Evolutionary conservation across 202 grass and related monocot species (phyloP).

Genomic region (Setaria viridis): DNA sequence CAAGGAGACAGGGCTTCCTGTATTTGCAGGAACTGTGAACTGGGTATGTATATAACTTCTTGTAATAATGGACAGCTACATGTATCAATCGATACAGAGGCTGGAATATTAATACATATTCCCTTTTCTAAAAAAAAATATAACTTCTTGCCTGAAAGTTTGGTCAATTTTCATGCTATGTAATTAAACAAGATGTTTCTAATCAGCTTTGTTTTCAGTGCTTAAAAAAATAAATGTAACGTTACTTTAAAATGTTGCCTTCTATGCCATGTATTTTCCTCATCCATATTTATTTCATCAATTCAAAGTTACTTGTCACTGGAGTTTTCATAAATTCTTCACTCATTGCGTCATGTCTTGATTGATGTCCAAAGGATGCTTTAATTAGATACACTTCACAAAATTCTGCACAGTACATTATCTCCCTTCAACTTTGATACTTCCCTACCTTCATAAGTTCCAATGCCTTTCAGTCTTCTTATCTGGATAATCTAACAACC

Average conservation of each 20-base stretch:
- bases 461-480: constrained; percentile 6
- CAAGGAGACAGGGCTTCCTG: constrained; percentile 82
- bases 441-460: background rate
- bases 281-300: constrained; percentile 1
- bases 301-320: constrained; percentile 1
- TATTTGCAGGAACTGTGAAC: constrained; percentile 97
- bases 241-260: background rate
- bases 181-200: constrained; percentile 1
- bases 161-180: background rate
- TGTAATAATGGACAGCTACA: background rate
- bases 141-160: constrained; percentile 23
- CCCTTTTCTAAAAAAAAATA: background rate
- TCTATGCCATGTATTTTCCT: background rate
- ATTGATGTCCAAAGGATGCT: background rate
- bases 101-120: too few relatives aligned
- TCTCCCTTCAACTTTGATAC: constrained; percentile 4
- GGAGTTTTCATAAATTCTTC: constrained; percentile 11
- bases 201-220: background rate
- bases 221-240: background rate
- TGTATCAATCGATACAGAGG: too few relatives aligned
- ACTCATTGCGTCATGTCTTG: background rate
- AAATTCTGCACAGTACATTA: background rate
- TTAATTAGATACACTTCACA: constrained; percentile 17
- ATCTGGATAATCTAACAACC: constrained; percentile 35
- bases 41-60: constrained; percentile 66